Evolutionary conservation across 2,329 filamentous ascomycete species (phyloP).

Genomic region (Xylariaceae sp.): DNA sequence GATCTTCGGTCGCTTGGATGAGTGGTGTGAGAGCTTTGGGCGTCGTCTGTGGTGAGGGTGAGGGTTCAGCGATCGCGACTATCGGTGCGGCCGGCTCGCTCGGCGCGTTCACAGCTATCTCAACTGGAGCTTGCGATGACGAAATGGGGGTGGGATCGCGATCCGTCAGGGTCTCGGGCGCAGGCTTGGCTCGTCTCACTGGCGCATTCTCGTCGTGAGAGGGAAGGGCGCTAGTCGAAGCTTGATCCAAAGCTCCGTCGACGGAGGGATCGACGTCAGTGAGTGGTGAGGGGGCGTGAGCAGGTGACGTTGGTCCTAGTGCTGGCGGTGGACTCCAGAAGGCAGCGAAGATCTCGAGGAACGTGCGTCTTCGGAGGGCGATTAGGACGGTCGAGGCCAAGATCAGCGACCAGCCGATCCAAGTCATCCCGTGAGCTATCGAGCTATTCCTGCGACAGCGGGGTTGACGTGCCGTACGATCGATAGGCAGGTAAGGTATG

Average conservation of each 20-base stretch:
- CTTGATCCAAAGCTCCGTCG: slow-evolving; percentile 10
- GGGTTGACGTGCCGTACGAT: neutral
- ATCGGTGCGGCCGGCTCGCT: slow-evolving; percentile 13
- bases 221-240: slow-evolving; percentile 3
- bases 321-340: neutral
- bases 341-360: neutral
- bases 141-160: slow-evolving; percentile 35
- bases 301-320: neutral
- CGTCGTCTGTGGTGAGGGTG: slow-evolving; percentile 42
- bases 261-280: neutral
- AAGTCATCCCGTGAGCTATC: neutral
- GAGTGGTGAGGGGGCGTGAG: neutral
- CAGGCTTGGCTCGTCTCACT: neutral
- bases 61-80: slow-evolving; percentile 18
- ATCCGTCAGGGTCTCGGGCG: slow-evolving; percentile 21
- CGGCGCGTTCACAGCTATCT: slow-evolving; percentile 20
- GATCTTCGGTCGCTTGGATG: slow-evolving; percentile 14
- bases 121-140: slow-evolving; percentile 26
- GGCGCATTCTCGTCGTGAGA: neutral
- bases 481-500: neutral
- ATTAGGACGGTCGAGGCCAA: neutral
- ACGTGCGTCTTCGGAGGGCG: neutral
- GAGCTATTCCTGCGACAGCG: neutral
- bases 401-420: neutral
- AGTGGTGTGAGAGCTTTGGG: slow-evolving; percentile 42